Percentiles rank a stretch among this genome's conserved stretches.
Conservation (phyloP, 495 filamentous ascomycete species). For the Penicillium lividum region DNA sequence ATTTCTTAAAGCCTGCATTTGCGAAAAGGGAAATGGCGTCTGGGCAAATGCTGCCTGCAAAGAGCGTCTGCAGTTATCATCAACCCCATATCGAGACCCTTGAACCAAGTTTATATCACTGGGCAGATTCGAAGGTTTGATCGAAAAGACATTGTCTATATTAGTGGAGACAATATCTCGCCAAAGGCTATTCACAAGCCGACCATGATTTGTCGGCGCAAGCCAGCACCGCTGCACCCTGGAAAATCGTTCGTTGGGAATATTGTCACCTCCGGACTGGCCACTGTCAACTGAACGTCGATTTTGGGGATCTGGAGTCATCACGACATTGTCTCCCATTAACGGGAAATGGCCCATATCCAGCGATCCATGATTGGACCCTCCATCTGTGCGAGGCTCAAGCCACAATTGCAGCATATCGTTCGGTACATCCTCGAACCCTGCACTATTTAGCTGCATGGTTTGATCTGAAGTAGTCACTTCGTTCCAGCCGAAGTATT, state of each 20-base stretch:
- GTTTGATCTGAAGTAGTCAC: conserved; percentile 27
- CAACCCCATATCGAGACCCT: conserved; percentile 48
- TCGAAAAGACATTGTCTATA: conserved; percentile 48
- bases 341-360: conserved; percentile 36
- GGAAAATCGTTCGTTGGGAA: conserved; percentile 50
- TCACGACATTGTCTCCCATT: conserved; percentile 28
- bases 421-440: conserved; percentile 32
- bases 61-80: conserved; percentile 50
- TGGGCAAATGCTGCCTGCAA: conserved; percentile 43
- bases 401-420: conserved; percentile 46
- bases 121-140: conserved; percentile 24
- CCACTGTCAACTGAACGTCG: conserved; percentile 32
- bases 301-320: conserved; percentile 27
- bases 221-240: conserved; percentile 54
- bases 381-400: conserved; percentile 39
- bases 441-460: conserved; percentile 24
- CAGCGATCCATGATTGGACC: conserved; percentile 38
- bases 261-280: conserved; percentile 37
- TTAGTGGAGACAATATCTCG: conserved; percentile 43
- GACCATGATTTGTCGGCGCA: conserved; percentile 42
- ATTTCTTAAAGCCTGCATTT: conserved; percentile 30
- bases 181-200: conserved; percentile 53
- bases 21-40: conserved; percentile 16
- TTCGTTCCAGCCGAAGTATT: conserved; percentile 41
- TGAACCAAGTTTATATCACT: conserved; percentile 28